Conservation (phyloP, 2,329 filamentous ascomycete species). For the Hypomyces perniciosus region DNA sequence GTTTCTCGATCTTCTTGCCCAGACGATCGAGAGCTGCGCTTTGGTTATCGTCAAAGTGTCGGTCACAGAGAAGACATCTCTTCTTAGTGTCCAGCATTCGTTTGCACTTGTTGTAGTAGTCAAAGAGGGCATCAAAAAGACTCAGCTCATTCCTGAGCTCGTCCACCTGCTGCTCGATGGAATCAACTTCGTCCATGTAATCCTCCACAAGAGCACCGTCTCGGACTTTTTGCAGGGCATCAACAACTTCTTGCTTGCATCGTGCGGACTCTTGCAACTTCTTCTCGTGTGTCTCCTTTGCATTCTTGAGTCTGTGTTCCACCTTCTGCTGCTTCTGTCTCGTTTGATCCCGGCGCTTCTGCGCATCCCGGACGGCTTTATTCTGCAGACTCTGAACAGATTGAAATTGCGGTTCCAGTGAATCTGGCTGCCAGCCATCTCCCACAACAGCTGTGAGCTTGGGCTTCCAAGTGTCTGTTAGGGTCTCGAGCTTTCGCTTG, state of each 20-base stretch:
- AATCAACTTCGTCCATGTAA: conserved; percentile 44
- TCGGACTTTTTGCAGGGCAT: conserved; percentile 40
- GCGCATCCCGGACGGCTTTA: conserved; percentile 55
- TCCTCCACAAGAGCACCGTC: conserved; percentile 46
- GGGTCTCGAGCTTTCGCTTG: conserved; percentile 68
- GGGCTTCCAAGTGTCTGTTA: conserved; percentile 66
- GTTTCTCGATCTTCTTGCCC: conserved; percentile 59
- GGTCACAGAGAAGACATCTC: conserved; percentile 69
- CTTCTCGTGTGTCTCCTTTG: conserved; percentile 57
- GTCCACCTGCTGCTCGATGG: conserved; percentile 52
- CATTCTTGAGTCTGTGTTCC: conserved; percentile 63
- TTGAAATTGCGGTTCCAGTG: conserved; percentile 67
- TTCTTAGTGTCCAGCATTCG: conserved; percentile 61
- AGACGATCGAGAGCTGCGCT: conserved; percentile 56
- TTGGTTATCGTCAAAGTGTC: conserved; percentile 57
- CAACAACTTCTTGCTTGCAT: conserved; percentile 52
- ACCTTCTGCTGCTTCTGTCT: conserved; percentile 70
- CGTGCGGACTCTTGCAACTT: conserved; percentile 56
- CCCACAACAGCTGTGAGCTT: conserved; percentile 63
- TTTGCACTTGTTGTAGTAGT: conserved; percentile 66
- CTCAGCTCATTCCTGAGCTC: conserved; percentile 60
- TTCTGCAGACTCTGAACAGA: conserved; percentile 52
- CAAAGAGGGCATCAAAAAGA: conserved; percentile 61
- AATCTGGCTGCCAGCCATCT: conserved; percentile 59
- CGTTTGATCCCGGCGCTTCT: conserved; percentile 63